These are phyloP conservation scores for Annulohypoxylon bovei DNA, from an alignment of 495 filamentous ascomycete genomes.

Conservation along the genomic window DNA sequence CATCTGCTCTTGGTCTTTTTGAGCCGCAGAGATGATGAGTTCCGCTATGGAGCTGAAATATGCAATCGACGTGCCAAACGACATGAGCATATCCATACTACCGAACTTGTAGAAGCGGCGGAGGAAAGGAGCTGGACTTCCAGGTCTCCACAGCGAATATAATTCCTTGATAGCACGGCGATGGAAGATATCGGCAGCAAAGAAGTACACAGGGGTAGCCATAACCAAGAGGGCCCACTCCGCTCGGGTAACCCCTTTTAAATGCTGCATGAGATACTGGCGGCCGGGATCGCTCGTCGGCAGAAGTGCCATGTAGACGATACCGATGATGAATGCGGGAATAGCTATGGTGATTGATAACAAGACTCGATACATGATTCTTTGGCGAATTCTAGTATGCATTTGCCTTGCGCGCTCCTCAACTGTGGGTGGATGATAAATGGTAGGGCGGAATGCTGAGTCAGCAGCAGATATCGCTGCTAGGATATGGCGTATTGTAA, in stretches of 20 bases:
- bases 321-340: slow-evolving; percentile 3
- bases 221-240: slow-evolving; percentile 8
- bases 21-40: neutral
- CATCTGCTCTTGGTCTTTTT: neutral
- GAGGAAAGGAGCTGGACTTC: neutral
- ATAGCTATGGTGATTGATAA: neutral
- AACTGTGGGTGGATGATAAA: slow-evolving; percentile 4
- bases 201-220: slow-evolving; percentile 7
- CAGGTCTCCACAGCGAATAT: slow-evolving; percentile 3
- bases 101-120: slow-evolving; percentile 11
- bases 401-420: slow-evolving; percentile 9
- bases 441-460: neutral
- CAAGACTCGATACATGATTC: slow-evolving; percentile 1
- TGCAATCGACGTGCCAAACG: neutral
- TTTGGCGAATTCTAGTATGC: neutral
- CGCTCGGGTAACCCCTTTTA: neutral
- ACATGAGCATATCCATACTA: slow-evolving; percentile 14
- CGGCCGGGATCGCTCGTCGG: neutral
- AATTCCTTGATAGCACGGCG: slow-evolving; percentile 3
- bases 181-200: slow-evolving; percentile 9
- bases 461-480: neutral
- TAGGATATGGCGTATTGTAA: slow-evolving; percentile 7
- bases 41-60: slow-evolving; percentile 6
- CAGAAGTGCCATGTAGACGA: slow-evolving; percentile 8
- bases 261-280: slow-evolving; percentile 1